Percentiles rank a stretch among this genome's conserved stretches.
Conservation (phyloP, 2,329 filamentous ascomycete genomes). For the Helotiales sp. region DNA sequence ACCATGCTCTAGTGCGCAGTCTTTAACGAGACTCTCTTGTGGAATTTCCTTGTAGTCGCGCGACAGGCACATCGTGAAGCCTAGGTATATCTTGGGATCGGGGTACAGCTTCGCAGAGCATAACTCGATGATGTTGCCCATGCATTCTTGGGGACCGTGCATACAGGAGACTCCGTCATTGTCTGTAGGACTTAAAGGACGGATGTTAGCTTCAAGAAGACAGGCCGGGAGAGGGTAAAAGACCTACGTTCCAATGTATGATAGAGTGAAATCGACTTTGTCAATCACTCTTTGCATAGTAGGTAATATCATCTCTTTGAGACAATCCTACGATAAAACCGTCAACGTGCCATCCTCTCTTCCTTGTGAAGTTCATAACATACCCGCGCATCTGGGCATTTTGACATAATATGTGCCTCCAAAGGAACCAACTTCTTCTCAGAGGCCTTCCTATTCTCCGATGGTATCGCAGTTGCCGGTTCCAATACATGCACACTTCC, state of each 20-base stretch:
- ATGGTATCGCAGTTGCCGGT: neutral
- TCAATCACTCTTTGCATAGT: constrained; percentile 81
- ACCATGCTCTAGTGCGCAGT: constrained; percentile 89
- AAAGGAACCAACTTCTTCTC: constrained; percentile 65
- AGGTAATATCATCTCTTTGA: constrained; percentile 80
- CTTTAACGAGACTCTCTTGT: constrained; percentile 75
- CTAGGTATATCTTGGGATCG: constrained; percentile 80
- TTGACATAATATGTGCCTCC: constrained; percentile 96
- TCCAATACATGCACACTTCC: neutral
- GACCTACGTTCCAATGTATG: constrained; percentile 81
- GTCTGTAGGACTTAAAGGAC: constrained; percentile 59
- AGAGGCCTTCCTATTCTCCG: neutral
- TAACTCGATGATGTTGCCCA: constrained; percentile 93
- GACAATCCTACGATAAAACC: constrained; percentile 62
- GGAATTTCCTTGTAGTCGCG: constrained; percentile 80
- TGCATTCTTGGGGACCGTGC: constrained; percentile 88
- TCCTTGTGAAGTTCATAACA: constrained; percentile 22
- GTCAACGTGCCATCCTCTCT: neutral
- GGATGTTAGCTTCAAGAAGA: constrained; percentile 4
- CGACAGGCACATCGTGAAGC: constrained; percentile 90
- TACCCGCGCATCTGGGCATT: constrained; percentile 87
- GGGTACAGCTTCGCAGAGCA: constrained; percentile 85
- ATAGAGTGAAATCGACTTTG: constrained; percentile 89
- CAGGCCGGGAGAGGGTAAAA: neutral
- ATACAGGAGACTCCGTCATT: constrained; percentile 86